Percentiles rank a stretch among this genome's conserved stretches.
Evolutionary conservation across 148 eudicot genomes (phyloP).

Genomic region (Heliamphora exappendiculata): DNA sequence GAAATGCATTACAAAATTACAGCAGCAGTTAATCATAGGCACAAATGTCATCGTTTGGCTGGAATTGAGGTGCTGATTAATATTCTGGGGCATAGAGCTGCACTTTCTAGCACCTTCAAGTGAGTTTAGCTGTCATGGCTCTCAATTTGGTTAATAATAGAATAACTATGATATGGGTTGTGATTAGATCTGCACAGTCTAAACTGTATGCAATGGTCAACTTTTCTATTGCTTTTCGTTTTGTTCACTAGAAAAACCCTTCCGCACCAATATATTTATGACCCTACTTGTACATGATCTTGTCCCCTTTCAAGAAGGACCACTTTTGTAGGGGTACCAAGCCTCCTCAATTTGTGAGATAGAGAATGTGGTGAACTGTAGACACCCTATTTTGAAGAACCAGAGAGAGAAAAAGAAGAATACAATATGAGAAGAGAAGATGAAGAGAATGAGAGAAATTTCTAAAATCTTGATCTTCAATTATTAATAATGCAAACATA

Average conservation of each 20-base stretch:
- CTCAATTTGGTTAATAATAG: not conserved
- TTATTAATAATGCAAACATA: too few species aligned
- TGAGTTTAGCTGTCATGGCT: constrained; percentile 22
- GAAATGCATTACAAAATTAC: constrained; percentile 90
- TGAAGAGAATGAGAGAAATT: not conserved
- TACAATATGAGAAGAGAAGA: too few species aligned
- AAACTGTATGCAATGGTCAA: not conserved
- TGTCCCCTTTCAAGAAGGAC: not conserved
- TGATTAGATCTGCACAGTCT: not conserved
- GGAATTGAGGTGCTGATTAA: constrained; percentile 76
- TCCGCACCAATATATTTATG: too few species aligned
- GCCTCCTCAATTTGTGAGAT: not conserved
- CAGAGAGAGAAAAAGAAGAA: too few species aligned
- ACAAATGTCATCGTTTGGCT: constrained; percentile 71
- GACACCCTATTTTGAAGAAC: too few species aligned
- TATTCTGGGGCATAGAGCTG: constrained; percentile 74
- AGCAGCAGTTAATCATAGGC: constrained; percentile 70
- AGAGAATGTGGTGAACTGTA: too few species aligned
- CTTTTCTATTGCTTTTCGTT: not conserved
- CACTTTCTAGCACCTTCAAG: constrained; percentile 78
- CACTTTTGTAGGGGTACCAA: not conserved
- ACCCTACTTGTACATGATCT: not conserved
- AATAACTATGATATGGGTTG: not conserved
- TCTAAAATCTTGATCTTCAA: too few species aligned
- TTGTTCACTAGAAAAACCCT: too few species aligned